A percentile compares a stretch with the other conserved stretches of the same genome.
These are phyloP conservation scores for Isoetes taiwanensis DNA, from an alignment of 75 land plant species.

Conservation along the genomic window DNA sequence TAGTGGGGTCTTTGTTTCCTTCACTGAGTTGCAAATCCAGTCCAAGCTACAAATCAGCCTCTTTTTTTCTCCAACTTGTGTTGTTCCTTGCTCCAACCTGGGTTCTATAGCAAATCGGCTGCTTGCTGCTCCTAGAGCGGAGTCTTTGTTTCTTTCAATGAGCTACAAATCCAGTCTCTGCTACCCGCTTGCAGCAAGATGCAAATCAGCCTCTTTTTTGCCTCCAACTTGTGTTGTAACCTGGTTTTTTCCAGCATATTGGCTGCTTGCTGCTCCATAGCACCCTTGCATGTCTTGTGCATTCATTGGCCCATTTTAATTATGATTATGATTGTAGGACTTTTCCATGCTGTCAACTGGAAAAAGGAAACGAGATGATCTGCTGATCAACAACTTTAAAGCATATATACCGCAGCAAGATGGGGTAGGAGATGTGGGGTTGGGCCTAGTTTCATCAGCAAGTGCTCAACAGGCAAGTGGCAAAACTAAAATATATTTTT, in stretches of 20 bases:
- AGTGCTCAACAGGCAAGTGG: too few relatives aligned
- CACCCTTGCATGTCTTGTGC: background rate
- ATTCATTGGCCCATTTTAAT: background rate
- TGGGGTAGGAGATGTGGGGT: slow-evolving; percentile 61
- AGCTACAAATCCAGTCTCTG: background rate
- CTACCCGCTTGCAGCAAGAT: too few relatives aligned
- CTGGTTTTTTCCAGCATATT: background rate
- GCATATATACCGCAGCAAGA: slow-evolving; percentile 72
- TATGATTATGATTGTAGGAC: slow-evolving; percentile 32
- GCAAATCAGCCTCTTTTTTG: background rate
- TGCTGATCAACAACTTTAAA: slow-evolving; percentile 23
- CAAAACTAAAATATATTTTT: too few relatives aligned
- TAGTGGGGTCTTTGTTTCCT: background rate
- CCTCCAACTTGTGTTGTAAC: slow-evolving; percentile 4
- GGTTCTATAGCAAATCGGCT: background rate
- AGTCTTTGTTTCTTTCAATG: background rate
- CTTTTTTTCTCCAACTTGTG: background rate
- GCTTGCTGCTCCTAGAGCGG: background rate
- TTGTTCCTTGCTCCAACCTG: slow-evolving; percentile 8
- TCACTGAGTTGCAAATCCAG: background rate
- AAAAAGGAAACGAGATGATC: slow-evolving; percentile 64
- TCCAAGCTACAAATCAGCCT: background rate
- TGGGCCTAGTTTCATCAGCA: too few relatives aligned
- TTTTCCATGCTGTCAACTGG: slow-evolving; percentile 45
- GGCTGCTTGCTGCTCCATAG: background rate